Percentiles rank a stretch among this genome's conserved stretches.
Evolutionary conservation across 768 basidiomycete genomes (phyloP).

Genomic region (Lactarius vividus): DNA sequence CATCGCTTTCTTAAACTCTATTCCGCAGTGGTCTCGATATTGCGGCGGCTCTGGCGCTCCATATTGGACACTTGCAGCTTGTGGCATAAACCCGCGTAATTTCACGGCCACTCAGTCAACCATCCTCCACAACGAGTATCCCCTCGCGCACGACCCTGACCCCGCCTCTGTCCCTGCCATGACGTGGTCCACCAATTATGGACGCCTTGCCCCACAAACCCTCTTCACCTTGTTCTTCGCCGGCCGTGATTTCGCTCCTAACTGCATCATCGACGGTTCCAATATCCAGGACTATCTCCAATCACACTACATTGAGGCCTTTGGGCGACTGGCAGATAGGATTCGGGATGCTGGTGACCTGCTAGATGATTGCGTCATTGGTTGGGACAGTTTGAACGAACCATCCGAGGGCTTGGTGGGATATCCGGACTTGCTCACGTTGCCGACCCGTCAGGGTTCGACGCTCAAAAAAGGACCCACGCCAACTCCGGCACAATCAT

Average conservation of each 20-base stretch:
- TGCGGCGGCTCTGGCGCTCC: conserved; percentile 94
- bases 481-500: conserved; percentile 80
- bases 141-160: conserved; percentile 54
- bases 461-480: conserved; percentile 82
- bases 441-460: conserved; percentile 65
- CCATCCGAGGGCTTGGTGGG: conserved; percentile 82
- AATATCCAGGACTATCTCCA: conserved; percentile 92
- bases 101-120: conserved; percentile 85
- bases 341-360: conserved; percentile 74
- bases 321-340: conserved; percentile 70
- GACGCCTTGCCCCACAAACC: conserved; percentile 82
- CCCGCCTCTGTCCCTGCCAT: conserved; percentile 83
- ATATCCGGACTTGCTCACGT: conserved; percentile 62
- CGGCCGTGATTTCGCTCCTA: conserved; percentile 84
- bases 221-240: conserved; percentile 95
- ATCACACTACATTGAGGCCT: conserved; percentile 69
- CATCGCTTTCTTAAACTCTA: background rate
- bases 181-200: conserved; percentile 97
- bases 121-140: conserved; percentile 88
- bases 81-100: conserved; percentile 83
- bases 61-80: conserved; percentile 88
- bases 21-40: conserved; percentile 87
- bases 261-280: conserved; percentile 83
- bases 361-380: conserved; percentile 84
- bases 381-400: conserved; percentile 97